These are phyloP conservation scores for Teunomyces kruisii DNA, from an alignment of 805 yeast genomes.

Conservation along the genomic window DNA sequence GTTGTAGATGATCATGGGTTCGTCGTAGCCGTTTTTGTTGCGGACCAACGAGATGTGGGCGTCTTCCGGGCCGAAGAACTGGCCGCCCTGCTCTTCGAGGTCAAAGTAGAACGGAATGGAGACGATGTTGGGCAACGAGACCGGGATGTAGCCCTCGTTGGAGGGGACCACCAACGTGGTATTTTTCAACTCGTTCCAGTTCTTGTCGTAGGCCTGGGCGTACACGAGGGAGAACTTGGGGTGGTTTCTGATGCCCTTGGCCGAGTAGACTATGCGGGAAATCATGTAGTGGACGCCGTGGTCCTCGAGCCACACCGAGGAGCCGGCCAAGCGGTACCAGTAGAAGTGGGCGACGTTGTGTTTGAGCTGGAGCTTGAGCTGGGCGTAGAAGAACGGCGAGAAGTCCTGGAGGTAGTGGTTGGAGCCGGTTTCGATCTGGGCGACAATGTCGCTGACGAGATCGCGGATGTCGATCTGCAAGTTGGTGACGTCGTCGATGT, in stretches of 20 bases:
- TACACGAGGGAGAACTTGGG: constrained; percentile 27
- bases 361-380: constrained; percentile 13
- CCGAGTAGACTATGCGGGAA: constrained; percentile 29
- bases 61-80: constrained; percentile 50
- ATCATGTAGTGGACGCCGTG: constrained; percentile 49
- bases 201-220: constrained; percentile 20
- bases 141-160: constrained; percentile 5
- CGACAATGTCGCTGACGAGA: constrained; percentile 1
- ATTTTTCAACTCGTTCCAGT: constrained; percentile 22
- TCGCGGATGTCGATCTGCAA: constrained; percentile 2
- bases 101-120: constrained; percentile 32
- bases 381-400: constrained; percentile 23
- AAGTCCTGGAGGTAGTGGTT: constrained; percentile 22
- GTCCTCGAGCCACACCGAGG: constrained; percentile 53
- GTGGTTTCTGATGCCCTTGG: constrained; percentile 22
- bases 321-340: constrained; percentile 52
- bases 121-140: constrained; percentile 27
- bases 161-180: constrained; percentile 22
- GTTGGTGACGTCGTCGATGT: neutral
- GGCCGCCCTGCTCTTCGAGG: constrained; percentile 15
- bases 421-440: constrained; percentile 12
- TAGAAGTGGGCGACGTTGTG: constrained; percentile 15
- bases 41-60: constrained; percentile 42
- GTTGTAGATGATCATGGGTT: constrained; percentile 49
- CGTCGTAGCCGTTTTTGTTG: constrained; percentile 35